A percentile compares a stretch with the other conserved stretches of the same genome.
Evolutionary conservation across 306 rosid genomes (phyloP).

Genomic region (Trifolium repens): DNA sequence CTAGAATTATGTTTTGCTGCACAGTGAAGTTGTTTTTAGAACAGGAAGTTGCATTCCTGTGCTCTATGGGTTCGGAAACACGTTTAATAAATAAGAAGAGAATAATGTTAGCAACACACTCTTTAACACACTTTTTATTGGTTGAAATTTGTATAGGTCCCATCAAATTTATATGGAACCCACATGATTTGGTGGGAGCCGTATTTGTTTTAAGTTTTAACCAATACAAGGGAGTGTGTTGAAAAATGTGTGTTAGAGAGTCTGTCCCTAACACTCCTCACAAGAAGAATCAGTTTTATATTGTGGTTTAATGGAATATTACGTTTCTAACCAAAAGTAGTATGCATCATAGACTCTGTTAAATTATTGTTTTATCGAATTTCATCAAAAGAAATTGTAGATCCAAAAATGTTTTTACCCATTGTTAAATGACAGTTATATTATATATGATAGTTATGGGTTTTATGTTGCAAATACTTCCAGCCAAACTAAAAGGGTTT

Average conservation of each 20-base stretch:
- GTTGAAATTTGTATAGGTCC: too few relatives aligned
- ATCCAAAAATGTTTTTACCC: slow-evolving; percentile 16
- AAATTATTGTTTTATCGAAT: slow-evolving; percentile 20
- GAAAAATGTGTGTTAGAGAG: too few relatives aligned
- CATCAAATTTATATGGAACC: too few relatives aligned
- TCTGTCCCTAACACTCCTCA: too few relatives aligned
- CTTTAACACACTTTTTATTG: too few relatives aligned
- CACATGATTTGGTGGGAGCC: too few relatives aligned
- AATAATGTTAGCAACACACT: too few relatives aligned
- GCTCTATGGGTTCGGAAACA: slow-evolving; percentile 1
- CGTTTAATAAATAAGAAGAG: too few relatives aligned
- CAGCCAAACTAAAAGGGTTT: slow-evolving; percentile 6
- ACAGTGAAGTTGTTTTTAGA: background rate
- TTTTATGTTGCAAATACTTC: slow-evolving; percentile 13
- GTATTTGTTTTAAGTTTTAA: too few relatives aligned
- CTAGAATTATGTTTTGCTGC: slow-evolving; percentile 29
- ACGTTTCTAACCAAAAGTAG: background rate
- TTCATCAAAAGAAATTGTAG: slow-evolving; percentile 22
- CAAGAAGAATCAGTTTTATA: slow-evolving; percentile 4
- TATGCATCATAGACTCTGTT: background rate
- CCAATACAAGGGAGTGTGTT: too few relatives aligned
- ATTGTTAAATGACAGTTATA: slow-evolving; percentile 5
- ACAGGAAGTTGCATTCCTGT: background rate
- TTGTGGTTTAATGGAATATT: slow-evolving; percentile 14
- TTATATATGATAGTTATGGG: slow-evolving; percentile 10